A percentile compares a stretch with the other conserved stretches of the same genome.
Evolutionary conservation across 352 stramenopile genomes (phyloP).

Genomic region (Phytophthora hybrid): DNA sequence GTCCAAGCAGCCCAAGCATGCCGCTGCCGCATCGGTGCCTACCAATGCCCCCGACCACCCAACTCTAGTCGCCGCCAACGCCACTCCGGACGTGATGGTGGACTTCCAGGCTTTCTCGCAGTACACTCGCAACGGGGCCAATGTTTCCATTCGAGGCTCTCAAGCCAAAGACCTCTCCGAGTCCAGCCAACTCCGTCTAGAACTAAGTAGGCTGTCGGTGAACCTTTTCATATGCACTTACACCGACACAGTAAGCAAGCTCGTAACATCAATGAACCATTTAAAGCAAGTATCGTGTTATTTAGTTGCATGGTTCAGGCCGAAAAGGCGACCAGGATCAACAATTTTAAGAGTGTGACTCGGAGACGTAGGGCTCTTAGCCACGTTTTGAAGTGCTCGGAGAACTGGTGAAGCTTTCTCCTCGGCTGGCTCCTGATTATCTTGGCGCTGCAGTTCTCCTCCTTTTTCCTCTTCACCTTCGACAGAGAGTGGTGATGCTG

Average conservation of each 20-base stretch:
- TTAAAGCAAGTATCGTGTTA: slow-evolving; percentile 26
- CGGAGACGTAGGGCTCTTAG: slow-evolving; percentile 21
- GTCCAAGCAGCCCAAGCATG: slow-evolving; percentile 37
- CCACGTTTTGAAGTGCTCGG: slow-evolving; percentile 29
- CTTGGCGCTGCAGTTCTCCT: slow-evolving; percentile 11
- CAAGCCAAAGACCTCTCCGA: slow-evolving; percentile 51
- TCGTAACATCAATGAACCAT: slow-evolving; percentile 24
- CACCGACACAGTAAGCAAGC: slow-evolving; percentile 2
- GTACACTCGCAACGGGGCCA: slow-evolving; percentile 62
- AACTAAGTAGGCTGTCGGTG: neutral
- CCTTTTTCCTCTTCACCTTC: slow-evolving; percentile 17
- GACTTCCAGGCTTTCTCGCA: slow-evolving; percentile 68
- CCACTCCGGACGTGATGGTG: slow-evolving; percentile 59
- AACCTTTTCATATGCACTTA: slow-evolving; percentile 3
- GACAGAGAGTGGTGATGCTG: slow-evolving; percentile 11
- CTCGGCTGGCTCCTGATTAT: slow-evolving; percentile 4
- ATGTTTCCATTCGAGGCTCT: slow-evolving; percentile 53
- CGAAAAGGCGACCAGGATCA: slow-evolving; percentile 57
- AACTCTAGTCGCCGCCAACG: slow-evolving; percentile 61
- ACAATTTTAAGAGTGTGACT: slow-evolving; percentile 50
- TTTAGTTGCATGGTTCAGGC: slow-evolving; percentile 29
- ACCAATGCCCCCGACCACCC: slow-evolving; percentile 5
- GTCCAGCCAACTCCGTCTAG: slow-evolving; percentile 33
- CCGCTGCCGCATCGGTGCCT: slow-evolving; percentile 25
- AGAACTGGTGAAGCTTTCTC: slow-evolving; percentile 27